Evolutionary conservation across 495 filamentous ascomycete species (phyloP).

Genomic region (Trichoderma gamsii): DNA sequence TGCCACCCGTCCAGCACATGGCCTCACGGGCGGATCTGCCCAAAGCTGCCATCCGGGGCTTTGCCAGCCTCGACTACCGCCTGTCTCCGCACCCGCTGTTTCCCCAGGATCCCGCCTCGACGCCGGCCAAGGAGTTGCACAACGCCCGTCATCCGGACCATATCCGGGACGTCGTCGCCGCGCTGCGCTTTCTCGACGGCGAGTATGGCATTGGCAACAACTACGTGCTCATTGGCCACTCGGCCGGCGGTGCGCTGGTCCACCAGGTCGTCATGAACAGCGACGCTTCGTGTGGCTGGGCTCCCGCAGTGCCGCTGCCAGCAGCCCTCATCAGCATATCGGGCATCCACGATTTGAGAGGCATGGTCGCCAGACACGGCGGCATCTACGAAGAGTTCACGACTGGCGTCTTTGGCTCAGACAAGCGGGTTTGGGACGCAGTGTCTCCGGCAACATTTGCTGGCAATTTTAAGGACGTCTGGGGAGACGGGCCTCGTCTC

Average conservation of each 20-base stretch:
- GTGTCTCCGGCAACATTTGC: slow-evolving; percentile 41
- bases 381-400: slow-evolving; percentile 56
- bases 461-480: slow-evolving; percentile 6
- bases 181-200: slow-evolving; percentile 53
- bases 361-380: slow-evolving; percentile 43
- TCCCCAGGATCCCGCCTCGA: slow-evolving; percentile 39
- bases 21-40: slow-evolving; percentile 20
- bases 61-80: slow-evolving; percentile 74
- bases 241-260: slow-evolving; percentile 66
- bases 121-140: slow-evolving; percentile 25
- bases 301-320: slow-evolving; percentile 24
- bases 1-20: slow-evolving; percentile 41
- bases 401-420: slow-evolving; percentile 56
- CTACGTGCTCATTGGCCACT: slow-evolving; percentile 71
- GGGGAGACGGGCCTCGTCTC: background rate
- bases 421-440: slow-evolving; percentile 44
- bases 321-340: slow-evolving; percentile 57
- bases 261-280: slow-evolving; percentile 58
- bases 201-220: slow-evolving; percentile 41
- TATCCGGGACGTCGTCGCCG: slow-evolving; percentile 60
- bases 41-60: slow-evolving; percentile 45
- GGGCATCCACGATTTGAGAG: slow-evolving; percentile 59
- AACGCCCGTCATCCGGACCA: slow-evolving; percentile 64
- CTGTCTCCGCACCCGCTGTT: slow-evolving; percentile 64
- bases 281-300: slow-evolving; percentile 6